These are phyloP conservation scores for Aureobasidium sp. DNA, from an alignment of 2,329 filamentous ascomycete genomes.

Conservation along the genomic window DNA sequence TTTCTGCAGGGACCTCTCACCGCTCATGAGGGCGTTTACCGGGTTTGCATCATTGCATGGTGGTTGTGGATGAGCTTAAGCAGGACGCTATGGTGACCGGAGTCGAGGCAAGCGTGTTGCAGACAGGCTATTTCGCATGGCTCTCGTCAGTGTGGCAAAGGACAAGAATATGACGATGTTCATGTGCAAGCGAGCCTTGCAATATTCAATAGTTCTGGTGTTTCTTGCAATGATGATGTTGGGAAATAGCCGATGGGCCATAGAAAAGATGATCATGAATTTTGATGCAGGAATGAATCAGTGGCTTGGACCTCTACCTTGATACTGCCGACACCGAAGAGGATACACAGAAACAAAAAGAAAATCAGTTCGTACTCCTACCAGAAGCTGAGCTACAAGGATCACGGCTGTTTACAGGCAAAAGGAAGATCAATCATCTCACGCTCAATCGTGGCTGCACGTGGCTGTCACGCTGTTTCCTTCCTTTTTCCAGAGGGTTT, in stretches of 20 bases:
- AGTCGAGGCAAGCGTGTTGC: neutral
- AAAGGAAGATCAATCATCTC: neutral
- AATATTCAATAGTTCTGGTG: neutral
- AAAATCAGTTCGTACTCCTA: neutral
- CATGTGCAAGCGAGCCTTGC: neutral
- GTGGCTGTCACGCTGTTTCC: neutral
- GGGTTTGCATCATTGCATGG: conserved; percentile 9
- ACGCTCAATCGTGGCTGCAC: conserved; percentile 5
- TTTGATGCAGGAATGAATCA: neutral
- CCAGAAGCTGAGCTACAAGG: neutral
- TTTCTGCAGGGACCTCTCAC: conserved; percentile 8
- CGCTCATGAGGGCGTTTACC: conserved; percentile 4
- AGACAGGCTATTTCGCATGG: neutral
- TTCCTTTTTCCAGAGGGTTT: neutral
- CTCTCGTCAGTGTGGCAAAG: neutral
- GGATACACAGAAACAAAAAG: neutral
- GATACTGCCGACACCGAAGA: neutral
- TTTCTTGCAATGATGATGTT: neutral
- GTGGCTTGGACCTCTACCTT: neutral
- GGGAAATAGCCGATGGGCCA: neutral
- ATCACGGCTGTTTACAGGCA: neutral
- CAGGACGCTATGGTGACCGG: conserved; percentile 1
- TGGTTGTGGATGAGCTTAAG: neutral
- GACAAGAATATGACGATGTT: neutral
- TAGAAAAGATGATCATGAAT: neutral